Base-by-base conservation (phyloP, 441 rosid genomes). In the Breynia disticha region DNA sequence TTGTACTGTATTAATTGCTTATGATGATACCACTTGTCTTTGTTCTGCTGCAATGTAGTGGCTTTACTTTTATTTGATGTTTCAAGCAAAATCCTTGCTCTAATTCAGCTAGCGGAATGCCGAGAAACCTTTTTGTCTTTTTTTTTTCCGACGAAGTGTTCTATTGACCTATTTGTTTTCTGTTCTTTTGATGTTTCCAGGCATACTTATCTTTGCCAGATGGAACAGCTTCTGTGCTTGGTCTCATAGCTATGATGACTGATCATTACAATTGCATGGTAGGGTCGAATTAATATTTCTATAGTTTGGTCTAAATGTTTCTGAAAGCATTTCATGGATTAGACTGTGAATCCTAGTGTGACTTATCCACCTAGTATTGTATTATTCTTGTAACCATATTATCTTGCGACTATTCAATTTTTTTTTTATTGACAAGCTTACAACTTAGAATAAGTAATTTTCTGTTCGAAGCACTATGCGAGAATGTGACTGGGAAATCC, bases 241-340 rank as follows among this genome's bases (percentile, higher is more conserved):
- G 99, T 63, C 85, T 90, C 61, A 71, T 83, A 69, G 99, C 99
- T 52, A 91, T 91, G 99, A 84, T 95, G 98, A 84, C 89, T 5
- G 97, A 91, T 71, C 97, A 95, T 64, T 91, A 91, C 70, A 79
- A 67, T 64, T 79, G 80, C 71, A 57, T 86, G 76, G 97, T 95
- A 77, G 65, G 93, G 55, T 56, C 66, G 13, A 56, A 51, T 52
- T 18, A 5, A 46, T 32, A 15, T 39, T 44, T 51, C 20, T 20
- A n/a, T n/a, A 50, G 48, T 51, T 48, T 50, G 46, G 7, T 32
- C 48, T 14, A 14, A 21, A 17, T 44, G 44, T 52, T 47, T 47
- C 3, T 38, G 15, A 32, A 28, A 28, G 35, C 35, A 28, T 28
- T 28, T 4, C 35, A 28, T 28, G 35, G 35, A 28, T 28, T 28